Evolutionary conservation across 306 rosid genomes (phyloP), one percentile per base, ranked within the genome.

Genomic region (Quercus dentata): DNA sequence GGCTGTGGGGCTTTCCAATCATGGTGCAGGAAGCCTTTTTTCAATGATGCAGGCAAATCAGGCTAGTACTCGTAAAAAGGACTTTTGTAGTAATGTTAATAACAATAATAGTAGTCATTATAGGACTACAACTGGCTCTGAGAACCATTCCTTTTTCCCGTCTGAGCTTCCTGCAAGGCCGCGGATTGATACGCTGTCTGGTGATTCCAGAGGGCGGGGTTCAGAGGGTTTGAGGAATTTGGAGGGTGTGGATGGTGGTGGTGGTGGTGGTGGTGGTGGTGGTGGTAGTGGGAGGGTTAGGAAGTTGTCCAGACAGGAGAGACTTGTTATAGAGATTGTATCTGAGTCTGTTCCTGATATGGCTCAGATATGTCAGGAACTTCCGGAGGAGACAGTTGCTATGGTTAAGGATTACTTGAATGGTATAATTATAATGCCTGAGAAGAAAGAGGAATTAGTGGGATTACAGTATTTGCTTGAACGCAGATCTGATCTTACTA

Each of bases 161-260:
- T 96, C 99, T 6, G 99, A 96, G 55, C 83, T 96, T 74, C 94
- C 93, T 18, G 99, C 99, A 2, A 90, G 94, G 79, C 97, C 86
- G 9, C 89, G 92, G 75, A 85, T 89, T 70, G 97, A 91, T 19
- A 81, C 88, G 25, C 91, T 78, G 15, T 87, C 91, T 4, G 98
- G 94, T 74, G 94, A 95, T 81, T 91, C 96, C 0, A 91, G 94
- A 72, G 98, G 97, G 61, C 90, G 88, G 80, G 90, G 88, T 77
- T 92, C 96, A 27, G 98, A 92, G 83, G 90, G 83, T 85, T 78
- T 91, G 83, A 84, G 90, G 57, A 84, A 79, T 70, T 81, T 83
- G 76, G 98, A 91, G 81, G 87, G 86, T 38, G 71, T 84, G n/a
- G 97, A 87, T 77, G 84, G 83, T 84, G 25, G 21, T 49, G 54